Evolutionary conservation across 768 basidiomycete species (phyloP).

Genomic region (Neoboletus magnificus): DNA sequence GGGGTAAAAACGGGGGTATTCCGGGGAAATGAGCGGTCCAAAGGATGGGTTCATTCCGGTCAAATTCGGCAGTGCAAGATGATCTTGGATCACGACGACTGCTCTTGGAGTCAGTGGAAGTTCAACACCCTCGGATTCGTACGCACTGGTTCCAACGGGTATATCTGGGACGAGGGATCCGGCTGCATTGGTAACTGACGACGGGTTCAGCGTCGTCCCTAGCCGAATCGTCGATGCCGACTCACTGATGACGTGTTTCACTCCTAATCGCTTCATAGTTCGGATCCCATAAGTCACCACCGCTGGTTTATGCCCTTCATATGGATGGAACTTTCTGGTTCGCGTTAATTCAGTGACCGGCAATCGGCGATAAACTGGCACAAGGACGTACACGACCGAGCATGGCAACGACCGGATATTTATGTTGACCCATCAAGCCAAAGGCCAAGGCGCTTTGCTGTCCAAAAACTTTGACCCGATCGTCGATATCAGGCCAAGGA

Average conservation of each 20-base stretch:
- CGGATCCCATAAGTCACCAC: slow-evolving; percentile 78
- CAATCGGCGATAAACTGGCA: background rate
- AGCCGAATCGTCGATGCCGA: slow-evolving; percentile 2
- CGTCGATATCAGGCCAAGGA: background rate
- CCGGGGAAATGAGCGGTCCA: slow-evolving; percentile 59
- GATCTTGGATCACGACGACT: slow-evolving; percentile 86
- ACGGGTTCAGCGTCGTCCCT: background rate
- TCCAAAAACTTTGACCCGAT: slow-evolving; percentile 57
- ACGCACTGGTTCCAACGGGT: slow-evolving; percentile 77
- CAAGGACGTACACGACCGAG: slow-evolving; percentile 65
- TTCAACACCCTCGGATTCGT: background rate
- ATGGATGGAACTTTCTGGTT: slow-evolving; percentile 66
- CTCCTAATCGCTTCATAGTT: slow-evolving; percentile 73
- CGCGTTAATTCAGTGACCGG: slow-evolving; percentile 3
- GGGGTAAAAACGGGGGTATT: slow-evolving; percentile 75
- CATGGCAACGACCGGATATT: slow-evolving; percentile 86
- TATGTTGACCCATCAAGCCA: slow-evolving; percentile 62
- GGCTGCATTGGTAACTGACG: slow-evolving; percentile 81
- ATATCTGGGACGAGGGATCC: slow-evolving; percentile 74
- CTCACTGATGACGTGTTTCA: slow-evolving; percentile 73
- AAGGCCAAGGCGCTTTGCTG: slow-evolving; percentile 81
- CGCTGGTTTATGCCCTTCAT: slow-evolving; percentile 74
- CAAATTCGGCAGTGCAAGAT: slow-evolving; percentile 75
- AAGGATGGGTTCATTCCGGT: slow-evolving; percentile 78
- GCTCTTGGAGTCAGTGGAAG: slow-evolving; percentile 5